phyloP scores from a whole-genome alignment of 306 rosid genomes.

The Dalbergia cochinchinensis region DNA sequence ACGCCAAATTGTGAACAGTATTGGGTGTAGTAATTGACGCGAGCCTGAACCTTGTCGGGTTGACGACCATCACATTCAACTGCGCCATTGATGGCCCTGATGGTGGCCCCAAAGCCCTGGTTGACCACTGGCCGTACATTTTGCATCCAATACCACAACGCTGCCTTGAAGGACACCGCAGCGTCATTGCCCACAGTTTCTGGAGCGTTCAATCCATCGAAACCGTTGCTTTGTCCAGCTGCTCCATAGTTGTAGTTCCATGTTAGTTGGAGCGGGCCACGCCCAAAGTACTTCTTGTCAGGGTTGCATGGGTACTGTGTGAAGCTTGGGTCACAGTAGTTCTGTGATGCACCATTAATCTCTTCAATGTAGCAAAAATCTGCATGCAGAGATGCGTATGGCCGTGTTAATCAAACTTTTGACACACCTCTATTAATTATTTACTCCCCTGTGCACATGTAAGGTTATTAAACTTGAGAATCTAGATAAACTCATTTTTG shows the following conservation, averaged over 20 bases:
- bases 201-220: conserved; percentile 71
- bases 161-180: conserved; percentile 68
- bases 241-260: conserved; percentile 89
- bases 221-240: conserved; percentile 61
- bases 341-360: conserved; percentile 68
- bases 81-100: conserved; percentile 66
- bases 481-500: too few relatives aligned
- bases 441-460: too few relatives aligned
- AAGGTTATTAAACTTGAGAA: too few relatives aligned
- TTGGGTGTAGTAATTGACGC: conserved; percentile 54
- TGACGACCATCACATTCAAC: conserved; percentile 73
- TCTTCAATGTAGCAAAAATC: conserved; percentile 80
- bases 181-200: conserved; percentile 69
- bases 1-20: conserved; percentile 70
- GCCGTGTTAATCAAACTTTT: too few relatives aligned
- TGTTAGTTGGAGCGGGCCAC: conserved; percentile 78
- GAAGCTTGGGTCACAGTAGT: conserved; percentile 66
- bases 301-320: conserved; percentile 71
- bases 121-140: conserved; percentile 60
- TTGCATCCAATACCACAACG: conserved; percentile 84
- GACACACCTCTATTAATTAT: too few relatives aligned
- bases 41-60: conserved; percentile 56
- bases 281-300: conserved; percentile 68
- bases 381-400: neutral
- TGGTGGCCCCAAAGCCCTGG: conserved; percentile 82